These are phyloP conservation scores for Dioszegia crocea DNA, from an alignment of 768 basidiomycete species.

Conservation along the genomic window DNA sequence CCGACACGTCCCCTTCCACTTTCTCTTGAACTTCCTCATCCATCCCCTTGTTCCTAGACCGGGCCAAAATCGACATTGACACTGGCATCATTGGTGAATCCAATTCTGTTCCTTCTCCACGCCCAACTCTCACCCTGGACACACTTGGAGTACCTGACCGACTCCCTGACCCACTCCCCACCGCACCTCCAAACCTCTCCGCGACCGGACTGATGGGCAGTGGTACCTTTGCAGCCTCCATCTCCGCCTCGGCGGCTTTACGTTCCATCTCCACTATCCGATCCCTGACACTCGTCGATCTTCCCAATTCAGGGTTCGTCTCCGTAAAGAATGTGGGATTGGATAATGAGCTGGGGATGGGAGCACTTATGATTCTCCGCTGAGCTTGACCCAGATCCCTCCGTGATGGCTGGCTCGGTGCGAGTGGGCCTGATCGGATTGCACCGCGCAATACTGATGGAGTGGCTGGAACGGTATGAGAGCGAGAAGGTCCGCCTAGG, in stretches of 20 bases:
- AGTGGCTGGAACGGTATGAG: neutral
- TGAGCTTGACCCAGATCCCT: slow-evolving; percentile 34
- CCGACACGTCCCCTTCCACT: neutral
- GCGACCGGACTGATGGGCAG: slow-evolving; percentile 6
- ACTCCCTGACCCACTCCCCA: neutral
- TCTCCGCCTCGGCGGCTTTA: neutral
- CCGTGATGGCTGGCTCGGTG: neutral
- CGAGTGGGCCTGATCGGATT: slow-evolving; percentile 5
- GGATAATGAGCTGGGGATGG: slow-evolving; percentile 3
- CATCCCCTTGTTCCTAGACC: neutral
- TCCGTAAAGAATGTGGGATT: too few relatives aligned
- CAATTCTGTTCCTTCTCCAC: neutral
- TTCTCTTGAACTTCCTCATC: slow-evolving; percentile 3
- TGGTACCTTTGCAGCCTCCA: slow-evolving; percentile 3
- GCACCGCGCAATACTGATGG: too few relatives aligned
- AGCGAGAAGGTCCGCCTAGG: neutral
- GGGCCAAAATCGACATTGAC: slow-evolving; percentile 7
- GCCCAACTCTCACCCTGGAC: too few relatives aligned
- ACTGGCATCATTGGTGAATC: slow-evolving; percentile 31
- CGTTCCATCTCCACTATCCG: slow-evolving; percentile 11
- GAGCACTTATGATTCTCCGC: slow-evolving; percentile 31
- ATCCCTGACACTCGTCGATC: slow-evolving; percentile 6
- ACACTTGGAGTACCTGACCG: too few relatives aligned
- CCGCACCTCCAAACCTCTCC: neutral
- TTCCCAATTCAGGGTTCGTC: neutral